Evolutionary conservation across 495 filamentous ascomycete genomes (phyloP), one percentile per base, ranked within the genome.

Genomic region (Penicillium antarcticum): DNA sequence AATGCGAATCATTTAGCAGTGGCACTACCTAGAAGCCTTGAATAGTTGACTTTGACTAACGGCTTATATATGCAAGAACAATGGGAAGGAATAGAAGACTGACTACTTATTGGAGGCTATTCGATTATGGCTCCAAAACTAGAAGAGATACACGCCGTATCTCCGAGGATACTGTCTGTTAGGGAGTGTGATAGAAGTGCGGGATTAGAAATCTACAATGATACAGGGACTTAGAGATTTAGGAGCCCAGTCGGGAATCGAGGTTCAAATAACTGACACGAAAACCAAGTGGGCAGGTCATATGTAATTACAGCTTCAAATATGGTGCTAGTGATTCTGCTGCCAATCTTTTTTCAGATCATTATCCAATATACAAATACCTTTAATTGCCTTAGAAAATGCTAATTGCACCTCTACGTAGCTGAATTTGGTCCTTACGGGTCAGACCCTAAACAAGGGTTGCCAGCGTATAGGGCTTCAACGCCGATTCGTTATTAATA

Each of bases 11-110:
- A 1, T 11, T n/a, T 48, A 6, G 32, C 4, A 16, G 34, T n/a
- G 12, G 33, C 17, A 26, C 45, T 48, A 5, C 31, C 31, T 3
- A 48, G 26, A 38, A 38, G 26, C 34, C 34, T 37, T 17, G 8
- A 48, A 39, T 48, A 34, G 45, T 19, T 48, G 35, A 48, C 45
- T 48, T 5, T 48, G 8, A 48, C 45, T 5, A 34, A 48, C 33
- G 32, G 26, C 7, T 26, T 48, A 48, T 37, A 18, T 38, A 5
- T 38, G 4, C 45, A 48, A 24, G 16, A 48, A n/a, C 10, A 48
- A 48, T 48, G 45, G 45, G 33, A 48, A 48, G 45, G 11, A 36
- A 37, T 38, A 6, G 11, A 16, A 37, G 19, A 37, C 9, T 39
- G 19, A 26, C 13, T 39, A 48, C 18, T 23, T 48, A 40, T 38